Base-by-base conservation (phyloP, 2,329 filamentous ascomycete genomes). In the Botryotinia globosa region DNA sequence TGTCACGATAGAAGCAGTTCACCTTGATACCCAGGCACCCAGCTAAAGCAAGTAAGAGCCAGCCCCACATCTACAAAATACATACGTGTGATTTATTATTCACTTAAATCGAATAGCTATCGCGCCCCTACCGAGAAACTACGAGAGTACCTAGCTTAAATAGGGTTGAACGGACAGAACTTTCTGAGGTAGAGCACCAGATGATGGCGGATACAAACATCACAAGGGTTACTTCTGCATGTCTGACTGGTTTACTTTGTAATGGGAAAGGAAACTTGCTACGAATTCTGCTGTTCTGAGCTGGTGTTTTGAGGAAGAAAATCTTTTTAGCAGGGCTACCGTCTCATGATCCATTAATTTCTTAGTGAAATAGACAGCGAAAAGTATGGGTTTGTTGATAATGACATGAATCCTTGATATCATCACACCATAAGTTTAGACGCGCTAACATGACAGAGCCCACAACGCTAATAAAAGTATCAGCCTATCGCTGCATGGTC, bases 401-500 rank as follows among this genome's bases (percentile, higher is more conserved):
- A 7, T 8, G 8, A 29, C 2, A 54, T 1, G 12, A 7, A 0
- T 2, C 10, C 5, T 54, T 0, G 12, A n/a, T 54, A 3, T 0
- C 8, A 14, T 54, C 48, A n/a, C 3, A 54, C 12, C 7, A n/a
- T 16, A 1, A 14, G 14, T n/a, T 12, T 6, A 7, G 16, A 16
- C 25, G 12, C 25, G 4, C 25, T n/a, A 14, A 16, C 7, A 54
- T 54, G 12, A n/a, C 25, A n/a, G 22, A 51, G 0, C 4, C 45
- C 45, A 0, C 4, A 4, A 9, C 9, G 5, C 1, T 25, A 25
- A 12, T 25, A 25, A 12, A 51, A 54, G 48, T n/a, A 54, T 4
- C 48, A 54, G 12, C 12, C 48, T n/a, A 29, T 2, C 2, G 1
- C 7, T 1, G 2, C 0, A 16, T 7, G 2, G 2, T 5, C 2